Evolutionary conservation across 2,329 filamentous ascomycete genomes (phyloP).

Genomic region (Penicillium griseofulvum): DNA sequence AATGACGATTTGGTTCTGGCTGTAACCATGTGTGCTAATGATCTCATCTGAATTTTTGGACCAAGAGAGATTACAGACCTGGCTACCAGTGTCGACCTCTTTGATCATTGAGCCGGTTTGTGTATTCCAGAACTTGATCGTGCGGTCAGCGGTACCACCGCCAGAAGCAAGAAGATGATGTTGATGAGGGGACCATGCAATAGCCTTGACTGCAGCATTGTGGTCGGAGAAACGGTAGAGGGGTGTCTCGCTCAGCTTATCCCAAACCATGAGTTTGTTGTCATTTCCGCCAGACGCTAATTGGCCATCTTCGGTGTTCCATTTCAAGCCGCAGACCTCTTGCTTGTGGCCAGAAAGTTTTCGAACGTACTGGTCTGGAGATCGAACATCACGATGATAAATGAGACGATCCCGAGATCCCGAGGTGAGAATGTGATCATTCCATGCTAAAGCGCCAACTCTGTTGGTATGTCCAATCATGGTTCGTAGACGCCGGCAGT

Average conservation of each 20-base stretch:
- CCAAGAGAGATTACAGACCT: slow-evolving; percentile 98
- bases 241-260: slow-evolving; percentile 88
- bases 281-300: slow-evolving; percentile 95
- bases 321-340: slow-evolving; percentile 93
- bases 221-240: slow-evolving; percentile 94
- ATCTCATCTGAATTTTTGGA: slow-evolving; percentile 97
- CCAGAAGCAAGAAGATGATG: slow-evolving; percentile 91
- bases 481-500: slow-evolving; percentile 77
- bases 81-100: slow-evolving; percentile 92
- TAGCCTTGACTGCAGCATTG: slow-evolving; percentile 93
- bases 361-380: slow-evolving; percentile 83
- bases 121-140: slow-evolving; percentile 98
- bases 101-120: slow-evolving; percentile 75
- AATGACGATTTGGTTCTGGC: slow-evolving; percentile 96
- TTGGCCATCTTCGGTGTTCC: slow-evolving; percentile 95
- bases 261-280: slow-evolving; percentile 99
- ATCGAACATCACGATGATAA: slow-evolving; percentile 91
- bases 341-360: slow-evolving; percentile 94
- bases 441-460: slow-evolving; percentile 94
- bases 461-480: slow-evolving; percentile 96
- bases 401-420: slow-evolving; percentile 91
- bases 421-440: slow-evolving; percentile 93
- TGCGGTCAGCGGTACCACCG: slow-evolving; percentile 89
- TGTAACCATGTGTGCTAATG: slow-evolving; percentile 94
- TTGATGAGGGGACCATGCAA: slow-evolving; percentile 96